Conservation (phyloP, 208 protist genomes). For the Vickermania ingenoplastis region DNA sequence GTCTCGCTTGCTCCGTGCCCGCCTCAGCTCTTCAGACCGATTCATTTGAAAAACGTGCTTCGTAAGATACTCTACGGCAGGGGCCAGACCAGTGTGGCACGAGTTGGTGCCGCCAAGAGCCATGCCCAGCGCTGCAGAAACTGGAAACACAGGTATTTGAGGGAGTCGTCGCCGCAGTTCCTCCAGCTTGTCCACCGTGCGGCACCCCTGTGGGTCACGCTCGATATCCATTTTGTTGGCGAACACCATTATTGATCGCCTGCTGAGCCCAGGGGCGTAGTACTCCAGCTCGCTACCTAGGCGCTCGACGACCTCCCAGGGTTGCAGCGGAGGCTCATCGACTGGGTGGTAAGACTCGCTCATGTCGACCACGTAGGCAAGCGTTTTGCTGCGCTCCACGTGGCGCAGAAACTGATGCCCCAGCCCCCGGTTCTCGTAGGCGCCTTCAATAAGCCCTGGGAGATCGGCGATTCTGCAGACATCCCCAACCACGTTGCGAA, state of each 20-base stretch:
- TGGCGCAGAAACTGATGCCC: conserved; percentile 90
- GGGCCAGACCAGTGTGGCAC: conserved; percentile 34
- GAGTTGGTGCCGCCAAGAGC: conserved; percentile 34
- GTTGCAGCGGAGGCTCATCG: conserved; percentile 22
- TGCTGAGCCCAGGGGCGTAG: conserved; percentile 63
- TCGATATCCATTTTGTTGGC: conserved; percentile 90
- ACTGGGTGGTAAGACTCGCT: conserved; percentile 46
- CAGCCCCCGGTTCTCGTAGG: conserved; percentile 80
- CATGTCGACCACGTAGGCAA: conserved; percentile 89
- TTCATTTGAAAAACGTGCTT: conserved; percentile 57
- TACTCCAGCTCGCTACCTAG: conserved; percentile 80
- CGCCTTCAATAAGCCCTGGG: conserved; percentile 88
- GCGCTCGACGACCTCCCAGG: conserved; percentile 76
- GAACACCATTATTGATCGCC: conserved; percentile 71
- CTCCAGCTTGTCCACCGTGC: conserved; percentile 40
- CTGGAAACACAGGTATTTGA: conserved; percentile 76
- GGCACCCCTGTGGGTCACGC: conserved; percentile 31
- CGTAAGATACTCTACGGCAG: conserved; percentile 63
- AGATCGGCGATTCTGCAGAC: conserved; percentile 82
- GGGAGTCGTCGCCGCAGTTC: conserved; percentile 53
- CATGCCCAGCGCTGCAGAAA: conserved; percentile 77
- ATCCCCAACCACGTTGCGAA: conserved; percentile 79
- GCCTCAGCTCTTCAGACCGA: conserved; percentile 18
- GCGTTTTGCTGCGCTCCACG: conserved; percentile 78
- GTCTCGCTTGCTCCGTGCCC: conserved; percentile 14